A percentile compares a stretch with the other conserved stretches of the same genome.
Evolutionary conservation across 305 asterid species (phyloP).

Genomic region (Fraxinus greggii): DNA sequence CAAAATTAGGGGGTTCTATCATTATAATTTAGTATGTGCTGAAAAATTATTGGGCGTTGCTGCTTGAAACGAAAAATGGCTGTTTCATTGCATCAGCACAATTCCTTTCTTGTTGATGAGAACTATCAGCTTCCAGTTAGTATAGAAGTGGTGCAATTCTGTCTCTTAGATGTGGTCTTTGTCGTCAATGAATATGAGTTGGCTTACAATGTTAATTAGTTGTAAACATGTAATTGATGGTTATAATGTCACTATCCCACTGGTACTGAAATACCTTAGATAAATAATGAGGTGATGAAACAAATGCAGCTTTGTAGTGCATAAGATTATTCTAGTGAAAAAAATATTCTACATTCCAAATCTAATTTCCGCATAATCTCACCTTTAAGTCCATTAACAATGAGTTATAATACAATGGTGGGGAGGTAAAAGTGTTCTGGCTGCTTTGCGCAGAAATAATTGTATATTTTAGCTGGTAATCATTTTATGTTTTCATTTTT

Average conservation of each 20-base stretch:
- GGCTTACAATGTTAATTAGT: not conserved
- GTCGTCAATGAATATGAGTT: not conserved
- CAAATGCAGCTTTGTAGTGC: not conserved
- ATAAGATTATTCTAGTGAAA: not conserved
- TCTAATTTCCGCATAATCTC: not conserved
- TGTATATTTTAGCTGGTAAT: not conserved
- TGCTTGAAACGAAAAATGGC: not conserved
- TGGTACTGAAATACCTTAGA: not conserved
- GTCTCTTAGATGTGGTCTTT: not conserved
- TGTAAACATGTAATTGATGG: not conserved
- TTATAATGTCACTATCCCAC: not conserved
- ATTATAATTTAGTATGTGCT: not conserved
- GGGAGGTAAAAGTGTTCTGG: not conserved
- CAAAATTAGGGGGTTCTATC: not conserved
- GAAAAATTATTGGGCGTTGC: not conserved
- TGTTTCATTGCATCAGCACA: not conserved
- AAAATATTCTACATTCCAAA: not conserved
- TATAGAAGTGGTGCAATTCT: not conserved
- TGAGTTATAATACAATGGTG: not conserved
- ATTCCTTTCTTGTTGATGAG: slow-evolving; percentile 5
- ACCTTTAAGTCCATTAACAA: not conserved
- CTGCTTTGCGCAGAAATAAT: not conserved
- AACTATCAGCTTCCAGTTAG: not conserved
- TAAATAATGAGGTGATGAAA: slow-evolving; percentile 4
- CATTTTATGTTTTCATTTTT: not conserved